Base-by-base conservation (phyloP, 2,329 filamentous ascomycete genomes). In the Phyllosticta citrichinensis region DNA sequence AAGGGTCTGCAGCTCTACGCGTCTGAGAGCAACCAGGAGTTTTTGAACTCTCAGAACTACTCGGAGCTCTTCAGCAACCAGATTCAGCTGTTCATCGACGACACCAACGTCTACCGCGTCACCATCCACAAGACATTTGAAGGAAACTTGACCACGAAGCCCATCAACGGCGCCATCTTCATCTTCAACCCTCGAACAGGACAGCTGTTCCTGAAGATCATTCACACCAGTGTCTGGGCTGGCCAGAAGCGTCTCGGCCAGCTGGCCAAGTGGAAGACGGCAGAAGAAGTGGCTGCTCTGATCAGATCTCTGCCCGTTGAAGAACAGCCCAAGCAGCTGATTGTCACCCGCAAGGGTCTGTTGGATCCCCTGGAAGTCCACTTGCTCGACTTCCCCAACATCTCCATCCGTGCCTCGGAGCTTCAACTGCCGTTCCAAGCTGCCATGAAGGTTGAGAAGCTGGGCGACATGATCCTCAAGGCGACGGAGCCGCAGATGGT, bases 401-500 rank as follows among this genome's bases (percentile, higher is more conserved):
- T 99, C 66, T 97, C 94, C 2, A 99, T 99, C 68, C 89, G 94
- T 67, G 94, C 94, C 11, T 99, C 94, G 0, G 94, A 99, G 75
- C 78, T 99, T 67, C 94, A 99, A 74, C 80, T 99, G 65, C 94
- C 94, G 1, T 99, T 99, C 88, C 95, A 99, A 76, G 94, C 94
- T 60, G 95, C 95, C 0, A 99, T 99, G 93, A 99, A 99, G 81
- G 92, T 99, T 2, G 94, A 99, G 77, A 99, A 99, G 76, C 83
- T 99, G 54, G 95, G 93, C 66, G 95, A 99, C 77, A 97, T 99
- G 93, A 99, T 99, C 69, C 79, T 99, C 54, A 88, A 92, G 67
- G 95, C 94, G 1, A 99, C 94, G 0, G 94, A 97, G 73, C 94
- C 94, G n/a, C 94, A 99, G 77, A 99, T 99, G 94, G 94, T 99